Conservation (phyloP, 169 alveolate genomes). For the Cryptosporidium sp. region DNA sequence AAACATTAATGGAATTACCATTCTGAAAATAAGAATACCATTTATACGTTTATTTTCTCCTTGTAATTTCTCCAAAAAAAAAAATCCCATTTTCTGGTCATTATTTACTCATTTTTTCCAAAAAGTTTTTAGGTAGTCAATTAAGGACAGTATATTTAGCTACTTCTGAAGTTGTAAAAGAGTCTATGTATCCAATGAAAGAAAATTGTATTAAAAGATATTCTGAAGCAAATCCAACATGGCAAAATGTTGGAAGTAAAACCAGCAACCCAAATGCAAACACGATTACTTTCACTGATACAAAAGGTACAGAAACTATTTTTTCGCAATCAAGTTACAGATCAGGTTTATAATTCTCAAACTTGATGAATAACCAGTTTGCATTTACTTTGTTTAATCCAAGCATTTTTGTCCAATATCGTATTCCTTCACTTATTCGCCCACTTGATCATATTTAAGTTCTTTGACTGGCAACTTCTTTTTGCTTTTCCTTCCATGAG, state of each 20-base stretch:
- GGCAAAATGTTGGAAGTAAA: conserved; percentile 66
- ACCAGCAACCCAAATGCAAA: conserved; percentile 48
- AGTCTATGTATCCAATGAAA: conserved; percentile 58
- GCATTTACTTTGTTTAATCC: neutral
- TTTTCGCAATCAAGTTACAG: conserved; percentile 61
- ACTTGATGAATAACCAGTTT: neutral
- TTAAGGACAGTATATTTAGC: conserved; percentile 48
- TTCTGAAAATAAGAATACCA: neutral
- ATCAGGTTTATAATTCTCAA: conserved; percentile 17
- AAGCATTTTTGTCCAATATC: neutral
- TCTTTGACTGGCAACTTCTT: neutral
- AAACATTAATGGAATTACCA: neutral
- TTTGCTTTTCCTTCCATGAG: conserved; percentile 11
- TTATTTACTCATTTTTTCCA: neutral
- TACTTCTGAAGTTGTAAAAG: conserved; percentile 66
- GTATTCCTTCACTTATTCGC: neutral
- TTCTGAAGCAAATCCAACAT: conserved; percentile 65
- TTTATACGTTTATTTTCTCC: neutral
- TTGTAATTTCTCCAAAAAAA: neutral
- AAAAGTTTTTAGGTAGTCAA: conserved; percentile 50
- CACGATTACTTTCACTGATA: conserved; percentile 34
- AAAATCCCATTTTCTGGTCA: neutral
- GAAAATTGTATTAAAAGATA: conserved; percentile 70
- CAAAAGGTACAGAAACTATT: conserved; percentile 48
- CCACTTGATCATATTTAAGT: conserved; percentile 1